Evolutionary conservation across 2,329 filamentous ascomycete genomes (phyloP).

Genomic region (Mycosphaerella arachidis): DNA sequence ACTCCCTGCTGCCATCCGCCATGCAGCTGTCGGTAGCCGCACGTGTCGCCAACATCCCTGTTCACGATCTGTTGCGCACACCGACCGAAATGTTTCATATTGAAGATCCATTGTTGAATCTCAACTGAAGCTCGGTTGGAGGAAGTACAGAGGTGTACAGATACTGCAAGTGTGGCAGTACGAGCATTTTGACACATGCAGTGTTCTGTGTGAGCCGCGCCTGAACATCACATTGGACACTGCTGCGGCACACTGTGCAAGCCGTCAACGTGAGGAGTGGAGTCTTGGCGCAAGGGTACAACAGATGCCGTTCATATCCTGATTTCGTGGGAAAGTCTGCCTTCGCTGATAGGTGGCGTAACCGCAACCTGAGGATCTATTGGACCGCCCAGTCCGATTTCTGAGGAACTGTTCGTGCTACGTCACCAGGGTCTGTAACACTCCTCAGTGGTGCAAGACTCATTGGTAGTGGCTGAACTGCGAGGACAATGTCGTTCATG

Average conservation of each 20-base stretch:
- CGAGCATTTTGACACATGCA: slow-evolving; percentile 20
- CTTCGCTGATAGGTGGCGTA: slow-evolving; percentile 11
- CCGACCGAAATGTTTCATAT: slow-evolving; percentile 20
- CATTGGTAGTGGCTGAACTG: background rate
- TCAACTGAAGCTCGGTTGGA: slow-evolving; percentile 11
- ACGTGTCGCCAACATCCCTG: slow-evolving; percentile 11
- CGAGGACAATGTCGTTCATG: background rate
- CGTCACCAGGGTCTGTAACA: background rate
- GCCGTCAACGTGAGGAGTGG: slow-evolving; percentile 22
- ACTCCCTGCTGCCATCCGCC: slow-evolving; percentile 12
- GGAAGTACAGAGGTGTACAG: slow-evolving; percentile 13
- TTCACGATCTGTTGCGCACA: slow-evolving; percentile 19
- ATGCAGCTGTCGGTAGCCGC: slow-evolving; percentile 10
- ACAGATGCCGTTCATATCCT: slow-evolving; percentile 11
- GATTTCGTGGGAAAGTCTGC: slow-evolving; percentile 9
- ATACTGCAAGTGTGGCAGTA: slow-evolving; percentile 13
- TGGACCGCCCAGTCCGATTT: background rate
- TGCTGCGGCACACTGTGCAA: slow-evolving; percentile 8
- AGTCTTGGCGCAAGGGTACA: slow-evolving; percentile 10
- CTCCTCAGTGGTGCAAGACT: background rate
- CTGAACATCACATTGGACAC: slow-evolving; percentile 14
- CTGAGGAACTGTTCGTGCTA: background rate
- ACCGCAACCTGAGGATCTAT: background rate
- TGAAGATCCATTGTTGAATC: slow-evolving; percentile 22
- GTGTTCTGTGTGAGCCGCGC: slow-evolving; percentile 13